Evolutionary conservation across 1,284 basidiomycete species (phyloP), one percentile per base, ranked within the genome.

Genomic region (Rhodotorula sp.): DNA sequence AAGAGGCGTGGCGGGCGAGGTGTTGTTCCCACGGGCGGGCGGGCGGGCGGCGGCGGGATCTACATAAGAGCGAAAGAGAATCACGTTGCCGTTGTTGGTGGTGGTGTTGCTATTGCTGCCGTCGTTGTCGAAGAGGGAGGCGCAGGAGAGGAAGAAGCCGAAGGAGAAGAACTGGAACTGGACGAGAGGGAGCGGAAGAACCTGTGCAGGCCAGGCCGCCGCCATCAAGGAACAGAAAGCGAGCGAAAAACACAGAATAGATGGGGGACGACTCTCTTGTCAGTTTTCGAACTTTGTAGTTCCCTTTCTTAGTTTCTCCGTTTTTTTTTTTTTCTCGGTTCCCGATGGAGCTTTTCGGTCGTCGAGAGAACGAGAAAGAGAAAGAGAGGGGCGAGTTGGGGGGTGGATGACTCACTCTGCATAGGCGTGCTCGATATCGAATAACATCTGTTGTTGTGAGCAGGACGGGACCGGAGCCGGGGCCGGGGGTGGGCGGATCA

Each of bases 351-450:
- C n/a, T n/a, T n/a, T n/a, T n/a, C n/a, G n/a, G n/a, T n/a, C n/a
- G n/a, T n/a, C n/a, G n/a, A 12, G 20, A 12, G 26, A 29, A 7
- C 26, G n/a, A n/a, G 12, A 45, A n/a, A 49, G 37, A 17, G 45
- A 17, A 30, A 8, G 42, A 30, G 51, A 46, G 30, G 95, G 80
- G 5, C 7, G n/a, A 14, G n/a, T 49, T 49, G 1, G 93, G 51
- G 91, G 84, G 85, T 15, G 59, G 29, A 3, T 4, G 18, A 95
- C 96, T 84, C 94, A 99, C 81, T 96, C 94, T 22, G 91, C 89
- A 79, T 99, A 99, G 0, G 95, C 95, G 76, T 95, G 89, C 77
- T 99, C 95, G 62, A 98, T 91, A 78, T 99, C 96, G 79, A 98
- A 99, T 12, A 94, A 85, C 76, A 98, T 86, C 91, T 97, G 77